These are phyloP conservation scores for Mycoemilia scoparia DNA, from an alignment of 192 early-diverging fungal genomes.

Conservation along the genomic window DNA sequence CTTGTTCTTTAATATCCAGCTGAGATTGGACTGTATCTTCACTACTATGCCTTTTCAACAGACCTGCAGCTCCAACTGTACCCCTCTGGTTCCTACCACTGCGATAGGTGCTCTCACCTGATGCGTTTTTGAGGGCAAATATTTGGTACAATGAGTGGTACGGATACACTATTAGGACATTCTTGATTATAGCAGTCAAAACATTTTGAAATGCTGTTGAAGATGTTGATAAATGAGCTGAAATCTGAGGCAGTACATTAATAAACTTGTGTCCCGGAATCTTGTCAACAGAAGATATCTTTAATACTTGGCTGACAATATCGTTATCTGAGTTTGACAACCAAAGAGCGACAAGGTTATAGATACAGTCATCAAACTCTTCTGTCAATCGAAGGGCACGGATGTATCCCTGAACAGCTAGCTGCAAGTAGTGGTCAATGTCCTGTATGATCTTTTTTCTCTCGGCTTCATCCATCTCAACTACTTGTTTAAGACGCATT, in stretches of 20 bases:
- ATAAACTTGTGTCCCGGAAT: constrained; percentile 27
- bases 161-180: constrained; percentile 22
- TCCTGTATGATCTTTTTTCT: too few species aligned
- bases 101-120: constrained; percentile 6
- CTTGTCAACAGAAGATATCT: constrained; percentile 5
- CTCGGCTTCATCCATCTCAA: too few species aligned
- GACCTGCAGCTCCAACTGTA: too few species aligned
- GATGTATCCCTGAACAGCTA: too few species aligned
- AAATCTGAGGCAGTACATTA: constrained; percentile 23
- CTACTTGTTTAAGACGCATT: too few species aligned
- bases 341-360: constrained; percentile 17
- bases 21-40: constrained; percentile 6
- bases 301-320: constrained; percentile 9
- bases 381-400: constrained; percentile 13
- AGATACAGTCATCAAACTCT: constrained; percentile 18
- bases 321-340: constrained; percentile 16
- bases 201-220: constrained; percentile 9
- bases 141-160: constrained; percentile 19
- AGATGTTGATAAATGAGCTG: constrained; percentile 20
- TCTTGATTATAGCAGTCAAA: constrained; percentile 8
- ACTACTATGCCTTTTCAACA: constrained; percentile 4
- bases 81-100: background rate
- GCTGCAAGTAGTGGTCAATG: too few species aligned
- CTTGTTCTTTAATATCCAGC: constrained; percentile 19
- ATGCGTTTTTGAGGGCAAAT: constrained; percentile 27